Evolutionary conservation across 352 stramenopile species (phyloP), one percentile per base, ranked within the genome.

Genomic region (Globisporangium irregulare): DNA sequence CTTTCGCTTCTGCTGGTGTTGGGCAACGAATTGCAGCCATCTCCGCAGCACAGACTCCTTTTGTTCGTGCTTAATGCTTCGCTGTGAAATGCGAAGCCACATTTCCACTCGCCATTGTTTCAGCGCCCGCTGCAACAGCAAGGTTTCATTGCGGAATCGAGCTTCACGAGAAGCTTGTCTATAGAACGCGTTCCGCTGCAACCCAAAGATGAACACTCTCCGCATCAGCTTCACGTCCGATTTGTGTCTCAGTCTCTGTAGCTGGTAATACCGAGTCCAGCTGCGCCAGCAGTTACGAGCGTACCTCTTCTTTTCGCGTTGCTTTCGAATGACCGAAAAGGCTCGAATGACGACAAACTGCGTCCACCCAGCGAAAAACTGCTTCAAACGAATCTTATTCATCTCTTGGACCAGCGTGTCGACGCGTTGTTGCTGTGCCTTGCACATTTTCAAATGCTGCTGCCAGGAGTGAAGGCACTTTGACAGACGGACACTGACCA

Each of bases 71-170:
- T 53, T 41, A 36, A 61, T 32, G 46, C 56, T 22, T 10, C 32
- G 43, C 43, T 64, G 56, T 10, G 57, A 65, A 0, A 43, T 14
- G 8, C 57, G 46, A 34, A 70, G 59, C 65, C 56, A 70, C 29
- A 53, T 43, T 50, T 70, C 65, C 4, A 70, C 22, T 4, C 57
- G 65, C 65, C 57, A 70, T n/a, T 53, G 56, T 46, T 36, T 61
- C 22, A 66, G 5, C 12, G 22, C 7, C 0, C 34, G 58, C 5
- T 41, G 43, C 7, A 50, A n/a, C 15, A 61, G n/a, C 4, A 15
- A 43, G 9, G 1, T 25, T 15, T 58, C 48, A 18, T 41, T 34
- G 56, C 57, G 43, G 38, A 32, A 38, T 9, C 27, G 20, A 27
- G 58, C 64, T 15, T 34, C 18, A n/a, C 46, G 38, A 25, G 18